Conservation (phyloP, 805 yeast species). For the Schwanniomyces yamadae region DNA sequence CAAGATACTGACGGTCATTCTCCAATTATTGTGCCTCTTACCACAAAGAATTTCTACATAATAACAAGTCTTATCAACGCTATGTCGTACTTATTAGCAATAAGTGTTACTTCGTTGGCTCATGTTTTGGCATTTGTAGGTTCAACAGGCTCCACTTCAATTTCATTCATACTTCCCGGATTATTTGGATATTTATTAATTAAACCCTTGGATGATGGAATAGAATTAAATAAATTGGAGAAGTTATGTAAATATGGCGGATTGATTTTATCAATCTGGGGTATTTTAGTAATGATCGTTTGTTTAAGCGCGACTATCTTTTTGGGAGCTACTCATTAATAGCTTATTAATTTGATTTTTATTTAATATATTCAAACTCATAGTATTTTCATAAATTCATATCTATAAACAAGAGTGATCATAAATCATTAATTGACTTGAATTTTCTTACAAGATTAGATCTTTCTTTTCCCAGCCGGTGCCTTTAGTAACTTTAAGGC, state of each 20-base stretch:
- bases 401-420: not conserved
- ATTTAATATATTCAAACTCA: not conserved
- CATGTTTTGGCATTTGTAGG: conserved; percentile 73
- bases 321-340: conserved; percentile 37
- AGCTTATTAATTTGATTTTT: not conserved
- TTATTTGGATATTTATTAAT: conserved; percentile 65
- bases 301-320: conserved; percentile 52
- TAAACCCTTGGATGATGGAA: conserved; percentile 31
- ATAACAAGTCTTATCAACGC: conserved; percentile 50
- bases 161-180: conserved; percentile 77
- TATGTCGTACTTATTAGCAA: conserved; percentile 54
- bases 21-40: conserved; percentile 50
- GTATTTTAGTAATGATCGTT: conserved; percentile 52
- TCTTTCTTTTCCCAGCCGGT: conserved; percentile 45
- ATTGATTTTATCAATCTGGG: conserved; percentile 50
- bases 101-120: conserved; percentile 62
- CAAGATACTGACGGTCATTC: conserved; percentile 47
- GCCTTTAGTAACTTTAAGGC: conserved; percentile 29
- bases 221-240: conserved; percentile 27
- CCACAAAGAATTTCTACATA: conserved; percentile 44
- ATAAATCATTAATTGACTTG: not conserved
- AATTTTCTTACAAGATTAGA: conserved; percentile 16
- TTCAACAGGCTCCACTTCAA: conserved; percentile 79
- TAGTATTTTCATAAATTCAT: not conserved
- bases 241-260: conserved; percentile 37